Conservation (phyloP, 202 grass and related monocot genomes). For the Hordeum pubiflorum region DNA sequence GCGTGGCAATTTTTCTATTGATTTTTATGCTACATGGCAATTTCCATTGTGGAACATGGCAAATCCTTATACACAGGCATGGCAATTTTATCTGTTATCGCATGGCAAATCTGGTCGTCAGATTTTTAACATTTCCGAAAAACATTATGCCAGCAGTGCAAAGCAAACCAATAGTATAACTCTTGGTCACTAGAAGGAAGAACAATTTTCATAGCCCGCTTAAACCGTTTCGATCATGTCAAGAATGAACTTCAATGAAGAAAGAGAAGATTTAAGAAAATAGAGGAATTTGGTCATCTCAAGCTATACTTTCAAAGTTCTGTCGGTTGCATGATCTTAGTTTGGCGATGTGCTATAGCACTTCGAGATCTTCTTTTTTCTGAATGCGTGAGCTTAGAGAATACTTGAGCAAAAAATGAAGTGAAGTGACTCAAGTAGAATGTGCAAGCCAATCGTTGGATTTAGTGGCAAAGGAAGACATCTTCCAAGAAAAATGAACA, state of each 20-base stretch:
- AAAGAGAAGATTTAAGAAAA: background rate
- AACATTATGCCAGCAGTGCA: background rate
- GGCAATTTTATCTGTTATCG: too few relatives aligned
- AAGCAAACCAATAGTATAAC: background rate
- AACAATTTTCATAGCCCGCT: background rate
- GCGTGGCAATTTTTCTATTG: too few relatives aligned
- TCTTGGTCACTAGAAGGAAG: background rate
- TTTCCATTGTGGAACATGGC: too few relatives aligned
- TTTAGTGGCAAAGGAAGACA: background rate
- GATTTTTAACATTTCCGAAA: too few relatives aligned
- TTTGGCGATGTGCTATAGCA: background rate
- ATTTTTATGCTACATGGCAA: too few relatives aligned
- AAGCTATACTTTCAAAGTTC: constrained; percentile 8
- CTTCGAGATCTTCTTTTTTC: background rate
- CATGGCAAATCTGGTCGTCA: too few relatives aligned
- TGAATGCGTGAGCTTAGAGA: background rate
- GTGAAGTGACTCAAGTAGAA: background rate
- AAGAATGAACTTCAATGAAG: background rate
- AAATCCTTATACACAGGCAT: too few relatives aligned
- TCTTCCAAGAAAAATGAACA: background rate
- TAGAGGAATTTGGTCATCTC: background rate
- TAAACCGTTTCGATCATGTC: background rate
- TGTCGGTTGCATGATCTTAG: background rate
- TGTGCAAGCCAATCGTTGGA: background rate
- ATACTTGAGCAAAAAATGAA: background rate